These are phyloP conservation scores for Aquilaria sinensis DNA, from an alignment of 345 rosid species.

Conservation along the genomic window DNA sequence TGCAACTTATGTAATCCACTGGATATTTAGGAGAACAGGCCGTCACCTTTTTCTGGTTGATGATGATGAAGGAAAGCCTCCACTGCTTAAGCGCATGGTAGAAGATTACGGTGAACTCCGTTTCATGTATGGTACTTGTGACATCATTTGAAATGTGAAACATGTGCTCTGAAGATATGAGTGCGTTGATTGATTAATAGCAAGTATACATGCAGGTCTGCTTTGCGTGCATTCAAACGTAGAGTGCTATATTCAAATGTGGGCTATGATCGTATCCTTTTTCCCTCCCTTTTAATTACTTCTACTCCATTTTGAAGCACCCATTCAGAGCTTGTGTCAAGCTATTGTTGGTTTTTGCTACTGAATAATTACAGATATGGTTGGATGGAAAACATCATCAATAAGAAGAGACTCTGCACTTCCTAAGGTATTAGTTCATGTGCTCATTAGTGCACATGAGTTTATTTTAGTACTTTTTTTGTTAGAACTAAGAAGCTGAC, in stretches of 20 bases:
- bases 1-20: constrained; percentile 80
- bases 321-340: constrained; percentile 7
- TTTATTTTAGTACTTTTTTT: too few relatives aligned
- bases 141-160: background rate
- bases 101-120: constrained; percentile 53
- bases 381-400: constrained; percentile 98
- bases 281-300: constrained; percentile 1
- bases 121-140: constrained; percentile 54
- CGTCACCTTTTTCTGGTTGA: constrained; percentile 90
- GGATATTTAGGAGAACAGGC: constrained; percentile 93
- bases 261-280: constrained; percentile 85
- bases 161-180: constrained; percentile 5
- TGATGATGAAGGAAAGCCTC: constrained; percentile 76
- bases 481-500: too few relatives aligned
- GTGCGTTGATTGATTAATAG: constrained; percentile 7
- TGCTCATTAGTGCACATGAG: background rate
- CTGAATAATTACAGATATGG: constrained; percentile 56
- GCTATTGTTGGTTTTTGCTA: constrained; percentile 30
- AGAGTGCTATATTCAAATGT: constrained; percentile 90
- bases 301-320: constrained; percentile 4
- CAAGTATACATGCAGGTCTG: constrained; percentile 56
- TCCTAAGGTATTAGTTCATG: constrained; percentile 54
- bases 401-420: constrained; percentile 74
- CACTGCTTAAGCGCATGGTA: constrained; percentile 71
- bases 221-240: constrained; percentile 68